phyloP scores from a whole-genome alignment of 257 asterid species.

The Solanum tacnaense region DNA sequence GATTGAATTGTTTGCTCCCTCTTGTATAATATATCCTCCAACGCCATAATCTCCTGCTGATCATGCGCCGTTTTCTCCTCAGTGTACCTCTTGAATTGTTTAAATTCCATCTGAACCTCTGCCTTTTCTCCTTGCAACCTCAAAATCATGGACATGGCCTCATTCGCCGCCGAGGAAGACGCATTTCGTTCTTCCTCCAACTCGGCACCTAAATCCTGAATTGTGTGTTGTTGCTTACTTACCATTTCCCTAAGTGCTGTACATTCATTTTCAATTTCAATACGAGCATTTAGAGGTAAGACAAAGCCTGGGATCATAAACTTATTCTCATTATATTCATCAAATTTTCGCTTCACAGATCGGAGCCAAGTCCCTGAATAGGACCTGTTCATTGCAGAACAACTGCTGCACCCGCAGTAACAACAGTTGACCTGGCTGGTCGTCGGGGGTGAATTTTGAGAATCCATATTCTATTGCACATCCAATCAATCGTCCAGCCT shows the following conservation, averaged over 20 bases:
- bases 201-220: conserved; percentile 63
- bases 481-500: conserved; percentile 10
- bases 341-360: conserved; percentile 60
- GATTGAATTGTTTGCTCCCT: conserved; percentile 78
- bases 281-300: conserved; percentile 64
- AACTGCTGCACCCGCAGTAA: conserved; percentile 66
- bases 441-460: conserved; percentile 29
- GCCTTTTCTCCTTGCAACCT: conserved; percentile 94
- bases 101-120: conserved; percentile 90
- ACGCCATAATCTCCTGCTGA: conserved; percentile 50
- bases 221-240: conserved; percentile 57
- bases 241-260: conserved; percentile 74
- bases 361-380: conserved; percentile 48
- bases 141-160: conserved; percentile 95
- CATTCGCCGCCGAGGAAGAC: conserved; percentile 85
- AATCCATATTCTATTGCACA: conserved; percentile 41
- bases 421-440: conserved; percentile 46
- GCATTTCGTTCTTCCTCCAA: conserved; percentile 97
- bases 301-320: conserved; percentile 36
- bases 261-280: conserved; percentile 79
- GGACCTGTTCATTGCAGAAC: conserved; percentile 39
- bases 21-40: conserved; percentile 91
- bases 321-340: conserved; percentile 35
- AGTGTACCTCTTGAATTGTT: conserved; percentile 78
- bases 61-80: conserved; percentile 96